Conservation (phyloP, 2,329 filamentous ascomycete species). For the Bertia moriformis region DNA sequence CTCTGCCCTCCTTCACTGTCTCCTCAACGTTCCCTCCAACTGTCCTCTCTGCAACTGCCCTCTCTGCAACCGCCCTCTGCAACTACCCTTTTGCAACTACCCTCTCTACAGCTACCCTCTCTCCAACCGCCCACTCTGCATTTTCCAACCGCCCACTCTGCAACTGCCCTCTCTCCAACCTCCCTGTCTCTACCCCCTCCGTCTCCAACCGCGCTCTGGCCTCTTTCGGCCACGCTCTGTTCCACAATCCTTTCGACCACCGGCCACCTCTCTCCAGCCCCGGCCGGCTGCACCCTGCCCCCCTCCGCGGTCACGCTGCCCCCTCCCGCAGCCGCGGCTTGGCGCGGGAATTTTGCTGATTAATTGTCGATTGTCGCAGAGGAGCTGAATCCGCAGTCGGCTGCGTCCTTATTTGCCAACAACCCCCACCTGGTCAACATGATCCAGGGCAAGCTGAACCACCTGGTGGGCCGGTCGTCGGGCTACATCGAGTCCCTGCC, state of each 20-base stretch:
- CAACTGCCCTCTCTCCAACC: too few relatives aligned
- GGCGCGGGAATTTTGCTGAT: too few relatives aligned
- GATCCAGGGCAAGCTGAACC: slow-evolving; percentile 92
- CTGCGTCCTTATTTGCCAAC: slow-evolving; percentile 84
- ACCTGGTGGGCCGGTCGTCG: slow-evolving; percentile 84
- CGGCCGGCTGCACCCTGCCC: too few relatives aligned
- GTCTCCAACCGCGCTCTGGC: too few relatives aligned
- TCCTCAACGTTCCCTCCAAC: slow-evolving; percentile 2
- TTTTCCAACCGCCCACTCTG: too few relatives aligned
- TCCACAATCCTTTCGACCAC: too few relatives aligned
- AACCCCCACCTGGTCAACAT: slow-evolving; percentile 90
- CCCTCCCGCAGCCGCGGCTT: slow-evolving; percentile 1
- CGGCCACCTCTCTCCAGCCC: too few relatives aligned
- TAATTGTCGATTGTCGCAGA: slow-evolving; percentile 37
- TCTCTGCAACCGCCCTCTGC: too few relatives aligned
- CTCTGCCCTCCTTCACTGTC: slow-evolving; percentile 1
- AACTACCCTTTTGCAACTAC: not conserved
- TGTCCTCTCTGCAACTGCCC: too few relatives aligned
- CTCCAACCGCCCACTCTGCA: too few relatives aligned
- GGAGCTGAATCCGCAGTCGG: slow-evolving; percentile 73
- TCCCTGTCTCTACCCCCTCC: too few relatives aligned
- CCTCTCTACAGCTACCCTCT: too few relatives aligned
- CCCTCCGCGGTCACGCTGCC: slow-evolving; percentile 2
- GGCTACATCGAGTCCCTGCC: slow-evolving; percentile 97
- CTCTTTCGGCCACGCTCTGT: slow-evolving; percentile 1